Evolutionary conservation across 495 filamentous ascomycete species (phyloP), one percentile per base, ranked within the genome.

Genomic region (Penicillium longicatenatum): DNA sequence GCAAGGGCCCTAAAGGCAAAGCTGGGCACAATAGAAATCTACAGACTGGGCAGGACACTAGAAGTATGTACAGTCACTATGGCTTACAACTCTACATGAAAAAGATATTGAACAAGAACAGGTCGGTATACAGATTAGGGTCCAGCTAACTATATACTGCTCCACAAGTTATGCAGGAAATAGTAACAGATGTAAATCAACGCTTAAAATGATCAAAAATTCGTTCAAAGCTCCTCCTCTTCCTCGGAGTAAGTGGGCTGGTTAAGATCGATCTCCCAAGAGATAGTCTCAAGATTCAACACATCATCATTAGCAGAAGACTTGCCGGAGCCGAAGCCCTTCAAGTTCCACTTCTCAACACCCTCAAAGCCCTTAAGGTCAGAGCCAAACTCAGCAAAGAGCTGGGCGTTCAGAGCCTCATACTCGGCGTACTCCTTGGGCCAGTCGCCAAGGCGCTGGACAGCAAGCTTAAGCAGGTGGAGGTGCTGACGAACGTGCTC

Each of bases 371-470:
- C 72, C 22, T 65, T 48, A 8, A 76, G 59, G 4, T 74, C 71
- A 3, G 63, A 37, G 0, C 17, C 26, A 42, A 68, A 76, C 39
- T 62, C 55, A 10, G 20, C 14, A 56, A 70, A 69, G 14, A 65
- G 19, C 20, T 55, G 54, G 6, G n/a, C 57, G 17, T 58, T 65
- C 33, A 68, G 54, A 8, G 58, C 55, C 45, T 73, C 55, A 29
- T 72, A 76, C 57, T 76, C 73, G 10, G 50, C 43, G 50, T 66
- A 73, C 7, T 76, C 71, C 66, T 76, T 76, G 29, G 73, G 73
- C 71, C 71, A 76, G 58, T 68, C 65, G 47, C 73, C 73, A 47
- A 74, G 59, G 11, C 71, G 73, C 59, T 76, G 68, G 8, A 74
- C 59, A n/a, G 73, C 63, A 20, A 70, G 67, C 63, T 76, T 76